A percentile compares a stretch with the other conserved stretches of the same genome.
phyloP scores from a whole-genome alignment of 2,329 filamentous ascomycete genomes.

The Tolypocladium cylindrosporum region DNA sequence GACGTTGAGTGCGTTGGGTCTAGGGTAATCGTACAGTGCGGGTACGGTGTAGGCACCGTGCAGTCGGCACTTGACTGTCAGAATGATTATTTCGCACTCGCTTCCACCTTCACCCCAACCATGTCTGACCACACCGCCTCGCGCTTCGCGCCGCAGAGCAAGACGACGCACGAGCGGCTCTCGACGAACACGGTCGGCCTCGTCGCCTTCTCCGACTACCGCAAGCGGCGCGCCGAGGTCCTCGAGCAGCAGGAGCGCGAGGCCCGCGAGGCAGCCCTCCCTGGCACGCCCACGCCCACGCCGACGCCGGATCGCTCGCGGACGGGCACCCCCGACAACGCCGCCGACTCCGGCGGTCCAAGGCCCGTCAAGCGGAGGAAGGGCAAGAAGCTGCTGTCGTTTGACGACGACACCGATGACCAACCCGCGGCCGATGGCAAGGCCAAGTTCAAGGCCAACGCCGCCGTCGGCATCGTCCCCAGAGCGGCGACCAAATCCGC shows the following conservation, averaged over 20 bases:
- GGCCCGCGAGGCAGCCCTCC: slow-evolving; percentile 50
- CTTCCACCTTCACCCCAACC: neutral
- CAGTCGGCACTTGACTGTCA: no score
- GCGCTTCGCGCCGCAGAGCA: slow-evolving; percentile 66
- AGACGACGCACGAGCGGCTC: slow-evolving; percentile 70
- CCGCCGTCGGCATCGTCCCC: slow-evolving; percentile 53
- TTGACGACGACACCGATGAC: slow-evolving; percentile 46
- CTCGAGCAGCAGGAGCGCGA: slow-evolving; percentile 83
- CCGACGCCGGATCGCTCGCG: slow-evolving; percentile 40
- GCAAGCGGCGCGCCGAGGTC: slow-evolving; percentile 91
- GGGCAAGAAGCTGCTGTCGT: slow-evolving; percentile 45
- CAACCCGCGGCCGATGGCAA: slow-evolving; percentile 5
- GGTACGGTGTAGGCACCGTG: no score
- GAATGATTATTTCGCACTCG: no score
- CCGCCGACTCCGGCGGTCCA: slow-evolving; percentile 16
- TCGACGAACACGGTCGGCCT: slow-evolving; percentile 85
- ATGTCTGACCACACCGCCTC: slow-evolving; percentile 35
- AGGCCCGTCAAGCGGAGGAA: slow-evolving; percentile 30
- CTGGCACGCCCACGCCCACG: slow-evolving; percentile 33
- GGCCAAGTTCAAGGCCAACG: slow-evolving; percentile 51
- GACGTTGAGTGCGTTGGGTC: no score
- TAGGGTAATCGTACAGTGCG: no score
- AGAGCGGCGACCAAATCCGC: slow-evolving; percentile 63
- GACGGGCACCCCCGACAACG: slow-evolving; percentile 36
- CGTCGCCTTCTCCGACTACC: slow-evolving; percentile 85